A percentile compares a stretch with the other conserved stretches of the same genome.
phyloP scores from a whole-genome alignment of 768 basidiomycete genomes.

The Dentipellis sp. region DNA sequence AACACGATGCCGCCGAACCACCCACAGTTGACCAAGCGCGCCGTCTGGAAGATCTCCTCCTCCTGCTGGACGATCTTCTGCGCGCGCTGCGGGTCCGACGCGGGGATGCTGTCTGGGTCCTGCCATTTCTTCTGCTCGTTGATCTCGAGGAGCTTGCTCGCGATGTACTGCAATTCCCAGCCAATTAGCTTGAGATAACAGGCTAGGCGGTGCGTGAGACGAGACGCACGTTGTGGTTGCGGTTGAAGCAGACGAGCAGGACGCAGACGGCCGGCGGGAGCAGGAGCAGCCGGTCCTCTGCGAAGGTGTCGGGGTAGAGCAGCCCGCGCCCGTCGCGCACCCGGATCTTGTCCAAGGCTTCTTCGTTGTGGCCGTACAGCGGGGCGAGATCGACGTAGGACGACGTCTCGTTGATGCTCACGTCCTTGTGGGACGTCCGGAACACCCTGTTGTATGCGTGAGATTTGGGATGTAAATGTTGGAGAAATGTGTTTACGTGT shows the following conservation, averaged over 20 bases:
- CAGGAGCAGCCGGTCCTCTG: constrained; percentile 68
- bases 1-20: constrained; percentile 80
- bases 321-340: constrained; percentile 54
- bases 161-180: constrained; percentile 54
- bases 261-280: constrained; percentile 73
- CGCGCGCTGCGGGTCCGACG: constrained; percentile 16
- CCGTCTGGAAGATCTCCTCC: constrained; percentile 73
- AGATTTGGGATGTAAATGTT: background rate
- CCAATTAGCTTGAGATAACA: background rate
- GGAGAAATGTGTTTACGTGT: constrained; percentile 34
- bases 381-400: constrained; percentile 82
- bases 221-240: constrained; percentile 75
- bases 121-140: constrained; percentile 64
- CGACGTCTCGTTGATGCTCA: constrained; percentile 73
- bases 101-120: constrained; percentile 40
- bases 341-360: constrained; percentile 47
- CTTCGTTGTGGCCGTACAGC: constrained; percentile 69
- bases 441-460: constrained; percentile 47
- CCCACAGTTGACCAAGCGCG: constrained; percentile 66
- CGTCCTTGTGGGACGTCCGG: constrained; percentile 63
- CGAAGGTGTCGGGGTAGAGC: constrained; percentile 63
- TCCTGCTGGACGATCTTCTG: constrained; percentile 25
- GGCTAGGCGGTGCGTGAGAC: background rate
- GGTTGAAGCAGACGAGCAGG: constrained; percentile 76
- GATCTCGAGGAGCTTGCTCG: constrained; percentile 64